Conservation (phyloP, 1,139 yeast species). For the Suhomyces bokatorum region DNA sequence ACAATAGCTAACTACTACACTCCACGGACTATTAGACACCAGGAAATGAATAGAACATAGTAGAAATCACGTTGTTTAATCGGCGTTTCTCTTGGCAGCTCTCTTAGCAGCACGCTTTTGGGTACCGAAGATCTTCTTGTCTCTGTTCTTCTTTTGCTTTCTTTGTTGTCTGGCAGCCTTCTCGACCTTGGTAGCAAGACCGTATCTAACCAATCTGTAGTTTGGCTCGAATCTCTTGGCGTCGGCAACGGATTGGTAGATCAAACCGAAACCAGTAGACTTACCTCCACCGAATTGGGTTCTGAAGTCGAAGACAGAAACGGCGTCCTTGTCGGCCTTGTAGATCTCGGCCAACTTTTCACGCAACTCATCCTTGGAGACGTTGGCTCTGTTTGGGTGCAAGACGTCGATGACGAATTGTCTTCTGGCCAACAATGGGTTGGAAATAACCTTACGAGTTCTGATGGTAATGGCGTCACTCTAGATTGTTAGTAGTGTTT, state of each 20-base stretch:
- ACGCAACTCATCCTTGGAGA: slow-evolving; percentile 98
- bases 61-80: slow-evolving; percentile 29
- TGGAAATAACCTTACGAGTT: slow-evolving; percentile 99
- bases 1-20: slow-evolving; percentile 11
- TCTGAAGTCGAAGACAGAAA: slow-evolving; percentile 98
- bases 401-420: slow-evolving; percentile 99
- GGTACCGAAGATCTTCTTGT: slow-evolving; percentile 98
- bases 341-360: slow-evolving; percentile 94
- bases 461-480: slow-evolving; percentile 99
- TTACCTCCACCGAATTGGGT: slow-evolving; percentile 99
- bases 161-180: slow-evolving; percentile 99
- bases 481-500: slow-evolving; percentile 46
- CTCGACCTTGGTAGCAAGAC: slow-evolving; percentile 93
- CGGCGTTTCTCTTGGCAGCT: slow-evolving; percentile 72
- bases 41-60: slow-evolving; percentile 10
- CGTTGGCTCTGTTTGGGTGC: slow-evolving; percentile 99
- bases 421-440: slow-evolving; percentile 99
- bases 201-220: slow-evolving; percentile 99
- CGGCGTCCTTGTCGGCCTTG: slow-evolving; percentile 98
- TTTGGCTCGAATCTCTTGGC: slow-evolving; percentile 99
- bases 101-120: slow-evolving; percentile 92
- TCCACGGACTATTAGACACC: slow-evolving; percentile 8
- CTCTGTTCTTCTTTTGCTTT: slow-evolving; percentile 99
- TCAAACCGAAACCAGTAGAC: slow-evolving; percentile 98
- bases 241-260: slow-evolving; percentile 97